Percentiles rank a stretch among this genome's conserved stretches.
These are phyloP conservation scores for Penicillium argentinense DNA, from an alignment of 495 filamentous ascomycete genomes.

Conservation along the genomic window DNA sequence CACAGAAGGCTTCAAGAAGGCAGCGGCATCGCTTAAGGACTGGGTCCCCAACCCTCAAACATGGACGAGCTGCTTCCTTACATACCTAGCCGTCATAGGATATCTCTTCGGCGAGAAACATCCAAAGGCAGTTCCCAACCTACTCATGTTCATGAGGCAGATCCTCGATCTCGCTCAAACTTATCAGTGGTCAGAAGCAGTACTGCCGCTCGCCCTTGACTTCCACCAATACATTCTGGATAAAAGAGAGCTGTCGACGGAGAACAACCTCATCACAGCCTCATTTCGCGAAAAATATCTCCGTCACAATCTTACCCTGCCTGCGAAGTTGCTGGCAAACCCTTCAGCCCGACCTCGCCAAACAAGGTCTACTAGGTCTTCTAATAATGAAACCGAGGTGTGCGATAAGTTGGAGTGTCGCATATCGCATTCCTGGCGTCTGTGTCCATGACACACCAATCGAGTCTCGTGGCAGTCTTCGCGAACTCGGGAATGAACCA, in stretches of 20 bases:
- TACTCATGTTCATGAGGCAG: neutral
- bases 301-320: neutral
- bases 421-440: no score
- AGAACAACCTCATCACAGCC: neutral
- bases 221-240: neutral
- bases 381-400: no score
- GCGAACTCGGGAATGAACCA: no score
- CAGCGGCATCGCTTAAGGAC: neutral
- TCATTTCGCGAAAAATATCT: neutral
- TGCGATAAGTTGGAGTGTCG: no score
- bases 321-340: no score
- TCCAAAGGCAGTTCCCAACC: neutral
- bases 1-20: neutral
- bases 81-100: neutral
- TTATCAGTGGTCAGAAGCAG: slow-evolving; percentile 1
- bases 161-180: neutral
- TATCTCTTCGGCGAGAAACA: slow-evolving; percentile 1
- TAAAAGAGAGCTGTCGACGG: neutral
- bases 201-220: neutral
- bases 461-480: no score
- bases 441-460: no score
- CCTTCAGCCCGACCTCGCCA: no score
- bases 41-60: neutral
- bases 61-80: neutral
- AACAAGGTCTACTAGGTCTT: no score